These are phyloP conservation scores for Fraxinus cuspidata DNA, from an alignment of 257 asterid species.

Conservation along the genomic window DNA sequence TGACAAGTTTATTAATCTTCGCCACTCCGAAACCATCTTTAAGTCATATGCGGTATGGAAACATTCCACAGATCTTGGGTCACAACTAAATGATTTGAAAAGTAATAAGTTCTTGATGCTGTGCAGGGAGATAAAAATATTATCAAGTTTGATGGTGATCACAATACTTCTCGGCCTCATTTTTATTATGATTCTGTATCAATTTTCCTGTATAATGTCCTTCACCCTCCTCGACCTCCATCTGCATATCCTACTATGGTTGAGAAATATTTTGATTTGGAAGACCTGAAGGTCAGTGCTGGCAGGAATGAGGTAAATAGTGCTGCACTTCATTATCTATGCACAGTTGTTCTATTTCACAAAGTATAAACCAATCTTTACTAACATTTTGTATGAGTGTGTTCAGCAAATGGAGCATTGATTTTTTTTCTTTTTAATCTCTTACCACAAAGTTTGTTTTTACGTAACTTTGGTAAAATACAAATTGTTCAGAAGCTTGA, in stretches of 20 bases:
- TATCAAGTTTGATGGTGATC: slow-evolving; percentile 95
- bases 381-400: not conserved
- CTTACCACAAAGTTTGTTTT: not conserved
- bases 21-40: slow-evolving; percentile 81
- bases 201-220: slow-evolving; percentile 82
- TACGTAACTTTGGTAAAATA: not conserved
- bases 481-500: not conserved
- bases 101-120: slow-evolving; percentile 27
- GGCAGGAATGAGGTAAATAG: slow-evolving; percentile 72
- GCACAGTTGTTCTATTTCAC: not conserved
- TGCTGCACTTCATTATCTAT: slow-evolving; percentile 11
- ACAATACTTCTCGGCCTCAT: slow-evolving; percentile 95
- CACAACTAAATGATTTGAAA: slow-evolving; percentile 14
- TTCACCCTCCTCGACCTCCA: slow-evolving; percentile 79
- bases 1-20: slow-evolving; percentile 82
- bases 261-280: slow-evolving; percentile 76
- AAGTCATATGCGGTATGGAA: slow-evolving; percentile 66
- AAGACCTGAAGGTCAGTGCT: slow-evolving; percentile 63
- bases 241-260: slow-evolving; percentile 48
- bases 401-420: not conserved
- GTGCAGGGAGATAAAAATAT: slow-evolving; percentile 93
- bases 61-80: slow-evolving; percentile 18
- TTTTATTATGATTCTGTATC: slow-evolving; percentile 87
- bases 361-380: slow-evolving; percentile 9
- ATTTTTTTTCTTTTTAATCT: not conserved